phyloP scores from a whole-genome alignment of 441 rosid genomes.

The Omphalea diandra region DNA sequence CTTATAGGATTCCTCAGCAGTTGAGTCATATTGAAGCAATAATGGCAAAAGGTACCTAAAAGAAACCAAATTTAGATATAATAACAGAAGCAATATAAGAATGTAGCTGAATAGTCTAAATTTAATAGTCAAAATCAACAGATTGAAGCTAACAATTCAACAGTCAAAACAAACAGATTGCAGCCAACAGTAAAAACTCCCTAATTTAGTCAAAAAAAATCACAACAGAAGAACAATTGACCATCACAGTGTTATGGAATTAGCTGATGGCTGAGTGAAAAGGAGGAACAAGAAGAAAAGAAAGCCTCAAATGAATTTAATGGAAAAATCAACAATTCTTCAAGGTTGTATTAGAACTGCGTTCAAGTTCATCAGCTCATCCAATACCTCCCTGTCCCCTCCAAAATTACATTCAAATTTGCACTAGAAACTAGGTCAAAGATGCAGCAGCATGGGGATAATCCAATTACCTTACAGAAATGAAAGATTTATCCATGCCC shows the following conservation, averaged over 20 bases:
- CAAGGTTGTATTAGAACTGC: background rate
- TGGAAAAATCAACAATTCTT: background rate
- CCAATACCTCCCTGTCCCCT: background rate
- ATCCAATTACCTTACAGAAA: background rate
- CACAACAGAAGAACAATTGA: no score
- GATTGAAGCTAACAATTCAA: background rate
- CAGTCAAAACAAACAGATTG: no score
- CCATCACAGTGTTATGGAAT: no score
- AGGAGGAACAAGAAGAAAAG: background rate
- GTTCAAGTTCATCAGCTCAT: background rate
- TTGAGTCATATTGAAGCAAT: conserved; percentile 97
- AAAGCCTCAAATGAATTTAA: background rate
- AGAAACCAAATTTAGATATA: conserved; percentile 25
- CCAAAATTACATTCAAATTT: background rate
- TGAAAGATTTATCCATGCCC: background rate
- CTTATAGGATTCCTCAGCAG: conserved; percentile 87
- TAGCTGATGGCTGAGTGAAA: no score
- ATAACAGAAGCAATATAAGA: background rate
- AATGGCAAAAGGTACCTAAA: conserved; percentile 92
- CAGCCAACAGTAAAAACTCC: no score
- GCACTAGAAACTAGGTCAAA: background rate
- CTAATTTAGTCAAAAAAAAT: background rate
- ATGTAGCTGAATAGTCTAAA: background rate
- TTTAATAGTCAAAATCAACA: background rate
- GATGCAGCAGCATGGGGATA: background rate